phyloP scores from a whole-genome alignment of 805 yeast genomes.

The Ogataea corticis region DNA sequence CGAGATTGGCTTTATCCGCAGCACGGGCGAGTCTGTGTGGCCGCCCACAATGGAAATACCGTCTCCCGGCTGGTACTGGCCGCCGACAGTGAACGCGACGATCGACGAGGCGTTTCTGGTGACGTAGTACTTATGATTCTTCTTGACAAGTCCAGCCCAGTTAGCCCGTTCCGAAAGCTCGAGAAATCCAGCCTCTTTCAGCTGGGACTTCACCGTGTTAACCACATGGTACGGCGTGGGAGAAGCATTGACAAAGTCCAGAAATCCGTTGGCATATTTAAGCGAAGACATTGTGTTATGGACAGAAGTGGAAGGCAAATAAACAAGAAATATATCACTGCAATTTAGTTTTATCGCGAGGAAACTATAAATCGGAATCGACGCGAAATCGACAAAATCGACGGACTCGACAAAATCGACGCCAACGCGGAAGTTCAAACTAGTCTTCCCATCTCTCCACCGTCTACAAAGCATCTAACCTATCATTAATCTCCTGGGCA shows the following conservation, averaged over 20 bases:
- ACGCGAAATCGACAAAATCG: not conserved
- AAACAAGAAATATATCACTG: not conserved
- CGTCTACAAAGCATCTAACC: constrained; percentile 80
- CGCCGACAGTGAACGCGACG: constrained; percentile 84
- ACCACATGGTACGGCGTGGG: constrained; percentile 97
- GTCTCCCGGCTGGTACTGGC: constrained; percentile 68
- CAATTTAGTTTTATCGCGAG: not conserved
- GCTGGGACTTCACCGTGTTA: constrained; percentile 54
- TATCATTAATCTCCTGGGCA: constrained; percentile 92
- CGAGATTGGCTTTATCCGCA: constrained; percentile 86
- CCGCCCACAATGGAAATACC: constrained; percentile 92
- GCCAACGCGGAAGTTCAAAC: not conserved
- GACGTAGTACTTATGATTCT: constrained; percentile 73
- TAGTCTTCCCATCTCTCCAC: not conserved
- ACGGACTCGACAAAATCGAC: not conserved
- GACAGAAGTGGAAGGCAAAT: not conserved
- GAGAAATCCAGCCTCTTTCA: constrained; percentile 63
- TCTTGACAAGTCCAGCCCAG: constrained; percentile 61
- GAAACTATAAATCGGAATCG: not conserved
- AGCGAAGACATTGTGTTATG: constrained; percentile 19
- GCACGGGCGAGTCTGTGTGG: constrained; percentile 92
- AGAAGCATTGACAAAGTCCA: constrained; percentile 75
- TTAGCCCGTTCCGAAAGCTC: constrained; percentile 70
- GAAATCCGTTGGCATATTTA: constrained; percentile 57
- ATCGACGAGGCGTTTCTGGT: constrained; percentile 89